Conservation (phyloP, 495 filamentous ascomycete species). For the Achaetomiella virescens region DNA sequence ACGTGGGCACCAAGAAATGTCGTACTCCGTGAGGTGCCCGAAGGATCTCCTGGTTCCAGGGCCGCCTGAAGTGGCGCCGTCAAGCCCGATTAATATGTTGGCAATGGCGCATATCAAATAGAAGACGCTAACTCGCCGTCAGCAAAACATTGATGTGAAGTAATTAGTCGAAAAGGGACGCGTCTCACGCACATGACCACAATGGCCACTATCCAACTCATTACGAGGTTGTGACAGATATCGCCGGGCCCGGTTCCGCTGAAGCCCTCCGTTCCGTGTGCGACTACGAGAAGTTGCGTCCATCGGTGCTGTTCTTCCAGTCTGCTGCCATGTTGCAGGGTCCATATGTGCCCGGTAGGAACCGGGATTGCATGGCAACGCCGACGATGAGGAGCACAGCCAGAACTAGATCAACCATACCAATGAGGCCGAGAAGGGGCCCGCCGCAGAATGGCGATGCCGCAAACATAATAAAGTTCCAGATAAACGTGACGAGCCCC, state of each 20-base stretch:
- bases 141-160: too few species aligned
- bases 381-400: background rate
- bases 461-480: constrained; percentile 6
- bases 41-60: background rate
- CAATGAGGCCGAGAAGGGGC: background rate
- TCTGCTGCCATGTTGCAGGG: background rate
- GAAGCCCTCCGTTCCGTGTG: background rate
- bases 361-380: background rate
- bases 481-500: background rate
- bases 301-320: constrained; percentile 10
- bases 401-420: background rate
- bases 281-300: constrained; percentile 4
- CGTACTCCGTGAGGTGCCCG: background rate
- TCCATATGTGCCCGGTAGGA: background rate
- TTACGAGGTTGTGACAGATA: background rate
- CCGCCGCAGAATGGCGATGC: background rate
- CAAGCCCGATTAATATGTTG: background rate
- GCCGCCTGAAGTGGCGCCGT: background rate
- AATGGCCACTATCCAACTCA: background rate
- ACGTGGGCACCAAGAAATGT: background rate
- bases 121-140: background rate
- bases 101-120: background rate
- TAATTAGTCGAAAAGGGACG: background rate
- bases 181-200: background rate
- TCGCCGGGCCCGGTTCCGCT: background rate